A percentile compares a stretch with the other conserved stretches of the same genome.
phyloP scores from a whole-genome alignment of 495 filamentous ascomycete species.

The Lepraria neglecta region DNA sequence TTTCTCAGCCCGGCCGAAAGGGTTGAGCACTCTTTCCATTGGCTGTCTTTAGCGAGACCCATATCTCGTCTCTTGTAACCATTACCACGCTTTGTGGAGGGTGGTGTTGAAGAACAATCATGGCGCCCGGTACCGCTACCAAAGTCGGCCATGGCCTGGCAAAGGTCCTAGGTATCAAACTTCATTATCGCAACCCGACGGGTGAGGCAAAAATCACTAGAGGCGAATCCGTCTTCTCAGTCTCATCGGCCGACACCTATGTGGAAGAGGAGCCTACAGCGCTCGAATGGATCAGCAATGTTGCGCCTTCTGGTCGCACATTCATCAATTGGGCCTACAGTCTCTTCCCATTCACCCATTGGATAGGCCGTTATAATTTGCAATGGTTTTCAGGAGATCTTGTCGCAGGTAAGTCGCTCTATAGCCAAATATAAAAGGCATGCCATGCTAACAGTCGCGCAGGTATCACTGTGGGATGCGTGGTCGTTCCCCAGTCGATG shows the following conservation, averaged over 20 bases:
- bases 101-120: background rate
- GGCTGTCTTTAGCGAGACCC: background rate
- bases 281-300: slow-evolving; percentile 60
- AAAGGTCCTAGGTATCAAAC: slow-evolving; percentile 77
- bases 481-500: slow-evolving; percentile 97
- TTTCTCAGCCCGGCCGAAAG: background rate
- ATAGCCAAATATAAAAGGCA: slow-evolving; percentile 13
- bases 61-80: background rate
- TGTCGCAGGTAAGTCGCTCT: slow-evolving; percentile 65
- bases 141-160: slow-evolving; percentile 69
- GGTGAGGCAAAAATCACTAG: slow-evolving; percentile 52
- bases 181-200: slow-evolving; percentile 56
- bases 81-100: background rate
- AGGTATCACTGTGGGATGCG: slow-evolving; percentile 91
- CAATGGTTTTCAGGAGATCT: slow-evolving; percentile 87
- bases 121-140: slow-evolving; percentile 26
- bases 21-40: background rate
- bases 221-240: slow-evolving; percentile 74
- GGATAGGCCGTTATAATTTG: slow-evolving; percentile 83
- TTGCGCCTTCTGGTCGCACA: slow-evolving; percentile 52
- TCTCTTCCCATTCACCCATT: slow-evolving; percentile 80
- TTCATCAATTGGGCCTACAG: slow-evolving; percentile 53
- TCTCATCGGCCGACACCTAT: slow-evolving; percentile 70
- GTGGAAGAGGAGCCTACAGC: slow-evolving; percentile 75
- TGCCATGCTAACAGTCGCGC: slow-evolving; percentile 8